phyloP scores from a whole-genome alignment of 2,329 filamentous ascomycete species.

The Lachnellula cervina region DNA sequence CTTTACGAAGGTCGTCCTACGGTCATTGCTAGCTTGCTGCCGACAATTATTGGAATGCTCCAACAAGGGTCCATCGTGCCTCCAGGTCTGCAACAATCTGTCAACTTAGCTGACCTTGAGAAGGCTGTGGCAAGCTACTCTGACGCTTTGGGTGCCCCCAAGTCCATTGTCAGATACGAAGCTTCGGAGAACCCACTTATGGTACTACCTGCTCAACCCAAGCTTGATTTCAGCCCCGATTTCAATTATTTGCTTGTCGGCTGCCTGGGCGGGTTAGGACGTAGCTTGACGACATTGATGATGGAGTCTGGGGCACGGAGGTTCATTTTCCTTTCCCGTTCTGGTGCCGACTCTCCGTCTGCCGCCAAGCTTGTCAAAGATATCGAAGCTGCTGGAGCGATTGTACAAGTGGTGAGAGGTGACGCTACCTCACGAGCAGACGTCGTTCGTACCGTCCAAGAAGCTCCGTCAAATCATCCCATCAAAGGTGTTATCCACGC shows the following conservation, averaged over 20 bases:
- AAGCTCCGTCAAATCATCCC: conserved; percentile 14
- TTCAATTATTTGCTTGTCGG: conserved; percentile 1
- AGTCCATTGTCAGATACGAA: conserved; percentile 15
- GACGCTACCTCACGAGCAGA: conserved; percentile 5
- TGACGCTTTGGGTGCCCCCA: conserved; percentile 12
- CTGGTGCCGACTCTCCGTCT: conserved; percentile 4
- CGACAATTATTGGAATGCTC: neutral
- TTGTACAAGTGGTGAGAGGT: conserved; percentile 14
- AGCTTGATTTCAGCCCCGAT: conserved; percentile 3
- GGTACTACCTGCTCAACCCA: conserved; percentile 8
- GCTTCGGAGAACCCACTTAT: conserved; percentile 12
- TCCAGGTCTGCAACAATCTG: neutral
- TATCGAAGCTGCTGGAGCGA: neutral
- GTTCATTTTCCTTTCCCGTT: conserved; percentile 5
- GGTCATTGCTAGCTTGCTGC: conserved; percentile 4
- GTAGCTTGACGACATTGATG: conserved; percentile 15
- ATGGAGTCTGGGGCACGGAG: conserved; percentile 1
- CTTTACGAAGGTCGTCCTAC: conserved; percentile 5
- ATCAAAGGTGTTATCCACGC: conserved; percentile 42
- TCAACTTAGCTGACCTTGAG: conserved; percentile 12
- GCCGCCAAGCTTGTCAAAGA: conserved; percentile 25
- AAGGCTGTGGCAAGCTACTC: conserved; percentile 19
- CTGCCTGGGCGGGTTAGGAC: conserved; percentile 17
- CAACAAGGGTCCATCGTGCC: neutral
- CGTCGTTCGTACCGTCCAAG: neutral